Conservation (phyloP, 1,284 basidiomycete genomes). For the Anthracocystis walkeri region DNA sequence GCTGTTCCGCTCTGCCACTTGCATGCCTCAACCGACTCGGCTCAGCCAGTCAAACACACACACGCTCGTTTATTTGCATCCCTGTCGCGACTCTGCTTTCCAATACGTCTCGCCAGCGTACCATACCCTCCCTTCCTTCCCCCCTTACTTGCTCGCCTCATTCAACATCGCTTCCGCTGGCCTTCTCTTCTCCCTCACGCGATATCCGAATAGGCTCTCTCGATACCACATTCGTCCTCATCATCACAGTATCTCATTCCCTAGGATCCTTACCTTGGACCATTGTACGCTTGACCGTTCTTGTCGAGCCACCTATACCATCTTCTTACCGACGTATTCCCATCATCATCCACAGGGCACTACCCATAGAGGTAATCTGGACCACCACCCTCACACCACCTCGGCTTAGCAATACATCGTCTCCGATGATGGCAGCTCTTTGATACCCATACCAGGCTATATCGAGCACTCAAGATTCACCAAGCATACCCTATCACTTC, state of each 20-base stretch:
- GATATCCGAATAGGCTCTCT: not conserved
- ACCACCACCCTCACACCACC: not conserved
- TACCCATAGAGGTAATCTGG: not conserved
- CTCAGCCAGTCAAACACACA: slow-evolving; percentile 5
- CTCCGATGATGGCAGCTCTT: not conserved
- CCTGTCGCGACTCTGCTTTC: not conserved
- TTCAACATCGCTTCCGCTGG: not conserved
- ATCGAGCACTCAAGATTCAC: not conserved
- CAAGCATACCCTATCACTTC: not conserved
- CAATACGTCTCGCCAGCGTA: not conserved
- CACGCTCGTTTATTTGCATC: not conserved
- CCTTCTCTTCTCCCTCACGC: not conserved
- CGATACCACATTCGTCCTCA: no score
- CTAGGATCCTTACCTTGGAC: not conserved
- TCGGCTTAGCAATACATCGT: not conserved
- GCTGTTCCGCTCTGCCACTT: not conserved
- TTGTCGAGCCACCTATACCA: not conserved
- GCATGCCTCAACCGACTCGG: not conserved
- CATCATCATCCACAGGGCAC: not conserved
- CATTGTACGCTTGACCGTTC: not conserved
- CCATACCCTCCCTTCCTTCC: not conserved
- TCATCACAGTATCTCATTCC: not conserved
- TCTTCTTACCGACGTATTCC: not conserved
- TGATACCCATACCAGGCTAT: not conserved
- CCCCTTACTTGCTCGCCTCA: slow-evolving; percentile 8